These are phyloP conservation scores for Arthrobotrys sinensis DNA, from an alignment of 2,329 filamentous ascomycete genomes.

Conservation along the genomic window DNA sequence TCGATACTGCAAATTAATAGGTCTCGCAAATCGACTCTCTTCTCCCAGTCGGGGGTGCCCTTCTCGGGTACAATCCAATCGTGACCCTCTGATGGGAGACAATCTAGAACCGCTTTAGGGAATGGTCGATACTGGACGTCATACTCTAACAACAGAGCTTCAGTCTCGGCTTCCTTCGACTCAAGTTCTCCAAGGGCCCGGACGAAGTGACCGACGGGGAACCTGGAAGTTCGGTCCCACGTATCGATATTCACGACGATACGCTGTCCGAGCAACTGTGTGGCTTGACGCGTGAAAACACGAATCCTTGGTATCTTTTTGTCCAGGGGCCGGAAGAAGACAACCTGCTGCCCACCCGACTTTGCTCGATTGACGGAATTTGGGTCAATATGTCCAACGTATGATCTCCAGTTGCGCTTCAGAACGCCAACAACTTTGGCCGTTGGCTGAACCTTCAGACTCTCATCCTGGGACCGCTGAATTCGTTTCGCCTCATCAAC, in stretches of 20 bases:
- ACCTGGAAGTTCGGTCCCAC: slow-evolving; percentile 93
- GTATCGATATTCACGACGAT: slow-evolving; percentile 93
- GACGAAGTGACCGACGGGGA: slow-evolving; percentile 93
- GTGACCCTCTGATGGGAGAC: slow-evolving; percentile 89
- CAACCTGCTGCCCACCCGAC: slow-evolving; percentile 85
- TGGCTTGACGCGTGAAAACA: slow-evolving; percentile 89
- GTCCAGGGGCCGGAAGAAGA: slow-evolving; percentile 98
- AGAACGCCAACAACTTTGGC: slow-evolving; percentile 92
- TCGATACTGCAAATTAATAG: slow-evolving; percentile 97
- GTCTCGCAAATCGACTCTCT: slow-evolving; percentile 84
- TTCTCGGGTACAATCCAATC: slow-evolving; percentile 90
- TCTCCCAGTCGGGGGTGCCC: slow-evolving; percentile 88
- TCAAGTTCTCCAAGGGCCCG: slow-evolving; percentile 93
- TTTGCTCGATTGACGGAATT: slow-evolving; percentile 79
- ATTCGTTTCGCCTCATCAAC: slow-evolving; percentile 92
- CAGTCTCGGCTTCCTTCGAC: slow-evolving; percentile 97
- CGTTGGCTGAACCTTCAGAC: slow-evolving; percentile 84
- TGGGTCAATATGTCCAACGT: slow-evolving; percentile 84
- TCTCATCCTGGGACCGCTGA: slow-evolving; percentile 81
- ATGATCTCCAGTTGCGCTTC: slow-evolving; percentile 97
- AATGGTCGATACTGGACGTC: slow-evolving; percentile 98
- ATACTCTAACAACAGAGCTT: slow-evolving; percentile 92
- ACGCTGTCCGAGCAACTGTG: slow-evolving; percentile 89
- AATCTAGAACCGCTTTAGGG: slow-evolving; percentile 94
- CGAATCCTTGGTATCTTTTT: slow-evolving; percentile 97